Evolutionary conservation across 2,329 filamentous ascomycete genomes (phyloP).

Genomic region (Xylaria sp.): DNA sequence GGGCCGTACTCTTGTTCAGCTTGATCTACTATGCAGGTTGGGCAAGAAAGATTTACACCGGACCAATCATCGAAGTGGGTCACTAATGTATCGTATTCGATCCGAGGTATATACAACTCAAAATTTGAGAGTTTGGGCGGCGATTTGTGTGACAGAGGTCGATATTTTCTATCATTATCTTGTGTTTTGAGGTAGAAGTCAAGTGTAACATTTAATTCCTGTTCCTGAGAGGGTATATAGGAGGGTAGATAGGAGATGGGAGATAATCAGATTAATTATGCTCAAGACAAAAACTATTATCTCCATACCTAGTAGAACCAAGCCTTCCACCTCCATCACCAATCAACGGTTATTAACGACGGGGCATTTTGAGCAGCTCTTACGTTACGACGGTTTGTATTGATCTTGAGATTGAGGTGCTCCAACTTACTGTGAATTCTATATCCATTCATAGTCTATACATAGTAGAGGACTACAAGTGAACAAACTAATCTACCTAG

Average conservation of each 20-base stretch:
- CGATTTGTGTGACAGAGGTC: background rate
- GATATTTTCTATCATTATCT: no score
- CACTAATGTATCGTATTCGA: background rate
- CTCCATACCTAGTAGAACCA: no score
- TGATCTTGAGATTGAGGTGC: no score
- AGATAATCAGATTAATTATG: no score
- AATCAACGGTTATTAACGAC: no score
- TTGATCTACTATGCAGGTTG: slow-evolving; percentile 40
- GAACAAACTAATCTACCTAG: background rate
- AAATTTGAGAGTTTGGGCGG: background rate
- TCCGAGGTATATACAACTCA: background rate
- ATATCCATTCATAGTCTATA: no score
- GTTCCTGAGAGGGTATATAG: background rate
- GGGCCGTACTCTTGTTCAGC: slow-evolving; percentile 36
- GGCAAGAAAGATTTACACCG: slow-evolving; percentile 36
- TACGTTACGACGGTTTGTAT: no score
- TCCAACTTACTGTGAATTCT: no score
- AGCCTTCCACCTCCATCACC: no score
- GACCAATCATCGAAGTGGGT: slow-evolving; percentile 35
- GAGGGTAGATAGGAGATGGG: background rate
- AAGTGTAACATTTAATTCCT: background rate
- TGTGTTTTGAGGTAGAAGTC: background rate
- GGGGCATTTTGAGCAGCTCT: no score
- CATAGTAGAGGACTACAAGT: background rate
- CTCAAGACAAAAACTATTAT: no score